These are phyloP conservation scores for Ogataea pini DNA, from an alignment of 805 yeast species.

Conservation along the genomic window DNA sequence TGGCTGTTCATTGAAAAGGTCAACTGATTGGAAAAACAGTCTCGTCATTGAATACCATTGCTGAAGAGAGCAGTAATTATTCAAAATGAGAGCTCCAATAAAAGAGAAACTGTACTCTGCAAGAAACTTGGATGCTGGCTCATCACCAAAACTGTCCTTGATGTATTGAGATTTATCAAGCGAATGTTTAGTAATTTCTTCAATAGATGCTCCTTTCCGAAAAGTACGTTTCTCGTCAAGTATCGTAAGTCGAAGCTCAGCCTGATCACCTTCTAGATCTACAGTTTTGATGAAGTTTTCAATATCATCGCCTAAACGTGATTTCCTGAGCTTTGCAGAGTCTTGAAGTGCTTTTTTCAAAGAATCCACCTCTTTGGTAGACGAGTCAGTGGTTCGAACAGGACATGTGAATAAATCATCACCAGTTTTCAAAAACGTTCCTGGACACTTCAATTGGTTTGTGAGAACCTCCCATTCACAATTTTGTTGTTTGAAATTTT, in stretches of 20 bases:
- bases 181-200: conserved; percentile 50
- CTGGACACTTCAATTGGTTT: conserved; percentile 9
- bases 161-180: conserved; percentile 66
- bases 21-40: conserved; percentile 41
- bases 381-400: conserved; percentile 49
- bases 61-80: conserved; percentile 60
- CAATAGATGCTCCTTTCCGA: conserved; percentile 36
- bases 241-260: conserved; percentile 45
- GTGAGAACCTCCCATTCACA: conserved; percentile 29
- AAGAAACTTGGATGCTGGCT: conserved; percentile 35
- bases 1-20: conserved; percentile 28
- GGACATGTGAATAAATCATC: conserved; percentile 20
- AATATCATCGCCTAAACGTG: conserved; percentile 5
- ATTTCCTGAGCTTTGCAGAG: conserved; percentile 21
- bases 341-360: conserved; percentile 40
- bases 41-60: conserved; percentile 62
- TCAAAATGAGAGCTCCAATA: conserved; percentile 50
- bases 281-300: conserved; percentile 4
- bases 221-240: conserved; percentile 41
- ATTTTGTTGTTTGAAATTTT: conserved; percentile 27
- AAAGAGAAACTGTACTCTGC: conserved; percentile 59
- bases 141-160: conserved; percentile 32
- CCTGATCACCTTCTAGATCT: conserved; percentile 16
- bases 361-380: conserved; percentile 49
- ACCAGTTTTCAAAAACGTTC: conserved; percentile 14